Conservation (phyloP, 768 basidiomycete genomes). For the Pisolithus orientalis region DNA sequence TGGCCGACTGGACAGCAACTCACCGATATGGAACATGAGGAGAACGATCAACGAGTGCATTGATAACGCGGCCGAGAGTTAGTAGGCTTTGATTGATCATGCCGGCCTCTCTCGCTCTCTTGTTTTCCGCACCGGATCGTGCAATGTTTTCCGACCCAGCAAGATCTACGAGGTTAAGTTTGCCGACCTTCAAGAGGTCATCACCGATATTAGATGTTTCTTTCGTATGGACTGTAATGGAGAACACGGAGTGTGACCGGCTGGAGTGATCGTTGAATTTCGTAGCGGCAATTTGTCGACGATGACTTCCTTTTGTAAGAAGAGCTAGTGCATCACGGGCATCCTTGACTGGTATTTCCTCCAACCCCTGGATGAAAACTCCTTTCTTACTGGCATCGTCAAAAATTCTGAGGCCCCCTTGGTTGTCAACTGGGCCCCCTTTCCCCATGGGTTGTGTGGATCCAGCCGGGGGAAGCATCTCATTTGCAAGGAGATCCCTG, state of each 20-base stretch:
- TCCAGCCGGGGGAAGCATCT: constrained; percentile 64
- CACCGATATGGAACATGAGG: constrained; percentile 93
- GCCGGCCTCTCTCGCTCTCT: constrained; percentile 91
- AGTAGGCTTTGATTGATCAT: constrained; percentile 98
- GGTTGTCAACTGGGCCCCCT: constrained; percentile 42
- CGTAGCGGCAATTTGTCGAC: constrained; percentile 90
- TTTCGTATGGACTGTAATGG: constrained; percentile 91
- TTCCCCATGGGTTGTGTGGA: constrained; percentile 76
- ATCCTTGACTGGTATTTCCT: constrained; percentile 81
- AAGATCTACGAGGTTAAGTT: constrained; percentile 94
- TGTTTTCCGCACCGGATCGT: constrained; percentile 90
- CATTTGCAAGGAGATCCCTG: constrained; percentile 81
- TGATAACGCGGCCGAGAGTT: constrained; percentile 96
- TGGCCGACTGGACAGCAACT: constrained; percentile 8
- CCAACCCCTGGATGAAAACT: constrained; percentile 90
- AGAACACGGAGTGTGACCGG: constrained; percentile 96
- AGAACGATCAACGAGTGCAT: constrained; percentile 87
- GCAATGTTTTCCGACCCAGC: constrained; percentile 98
- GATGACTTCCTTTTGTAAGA: constrained; percentile 82
- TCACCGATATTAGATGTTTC: constrained; percentile 74
- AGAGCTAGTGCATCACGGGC: constrained; percentile 78
- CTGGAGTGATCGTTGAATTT: constrained; percentile 98
- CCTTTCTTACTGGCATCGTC: constrained; percentile 87
- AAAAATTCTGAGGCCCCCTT: constrained; percentile 78
- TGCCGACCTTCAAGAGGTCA: constrained; percentile 88